Evolutionary conservation across 75 land plant genomes (phyloP).

Genomic region (Pinus tabuliformis): DNA sequence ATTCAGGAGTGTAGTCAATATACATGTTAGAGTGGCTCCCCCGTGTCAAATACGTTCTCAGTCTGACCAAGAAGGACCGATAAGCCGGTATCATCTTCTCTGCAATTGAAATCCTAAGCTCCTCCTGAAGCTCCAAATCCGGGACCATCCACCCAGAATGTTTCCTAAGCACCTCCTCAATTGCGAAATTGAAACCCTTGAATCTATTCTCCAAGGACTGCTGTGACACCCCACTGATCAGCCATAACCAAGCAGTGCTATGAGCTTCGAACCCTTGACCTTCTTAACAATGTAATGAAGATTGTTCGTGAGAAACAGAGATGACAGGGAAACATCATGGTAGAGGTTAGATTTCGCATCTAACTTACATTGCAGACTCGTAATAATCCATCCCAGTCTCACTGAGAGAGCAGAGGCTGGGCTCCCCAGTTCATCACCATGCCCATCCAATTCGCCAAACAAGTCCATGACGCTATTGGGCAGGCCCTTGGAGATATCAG

Average conservation of each 20-base stretch:
- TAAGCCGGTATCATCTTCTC: conserved; percentile 77
- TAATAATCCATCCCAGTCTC: conserved; percentile 26
- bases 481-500: not conserved
- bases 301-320: conserved; percentile 74
- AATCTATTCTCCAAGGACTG: conserved; percentile 12
- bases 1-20: conserved; percentile 69
- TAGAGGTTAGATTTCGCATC: conserved; percentile 46
- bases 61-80: conserved; percentile 53
- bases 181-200: conserved; percentile 53
- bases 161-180: conserved; percentile 64
- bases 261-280: conserved; percentile 50
- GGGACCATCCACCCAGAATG: conserved; percentile 71
- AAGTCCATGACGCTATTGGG: conserved; percentile 11
- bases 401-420: conserved; percentile 11
- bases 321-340: conserved; percentile 41
- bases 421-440: not conserved
- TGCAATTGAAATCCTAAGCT: conserved; percentile 64
- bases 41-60: conserved; percentile 19
- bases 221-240: conserved; percentile 47
- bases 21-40: conserved; percentile 47
- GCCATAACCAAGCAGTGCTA: conserved; percentile 36
- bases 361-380: conserved; percentile 42
- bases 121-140: conserved; percentile 54
- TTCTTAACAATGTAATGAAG: conserved; percentile 64
- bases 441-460: not conserved